Conservation (phyloP, 1,139 yeast species). For the Hansenula lynferdii region DNA sequence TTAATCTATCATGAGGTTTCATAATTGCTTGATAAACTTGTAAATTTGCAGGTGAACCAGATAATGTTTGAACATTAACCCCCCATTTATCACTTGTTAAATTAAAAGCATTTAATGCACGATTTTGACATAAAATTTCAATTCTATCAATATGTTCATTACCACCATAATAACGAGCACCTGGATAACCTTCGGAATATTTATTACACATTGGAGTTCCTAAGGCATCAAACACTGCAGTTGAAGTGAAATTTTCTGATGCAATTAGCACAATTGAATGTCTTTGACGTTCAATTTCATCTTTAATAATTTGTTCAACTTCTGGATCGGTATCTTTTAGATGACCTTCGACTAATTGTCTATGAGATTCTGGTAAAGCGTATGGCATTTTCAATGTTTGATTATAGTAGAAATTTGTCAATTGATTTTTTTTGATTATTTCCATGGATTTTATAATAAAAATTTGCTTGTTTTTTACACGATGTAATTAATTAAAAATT, state of each 20-base stretch:
- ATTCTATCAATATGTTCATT: slow-evolving; percentile 93
- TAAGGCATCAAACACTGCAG: slow-evolving; percentile 92
- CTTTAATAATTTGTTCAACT: slow-evolving; percentile 75
- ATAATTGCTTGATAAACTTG: slow-evolving; percentile 93
- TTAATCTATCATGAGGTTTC: slow-evolving; percentile 92
- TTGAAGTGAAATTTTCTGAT: slow-evolving; percentile 95
- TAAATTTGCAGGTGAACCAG: slow-evolving; percentile 97
- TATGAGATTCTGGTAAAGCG: slow-evolving; percentile 65
- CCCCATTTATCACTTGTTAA: slow-evolving; percentile 89
- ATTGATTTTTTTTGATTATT: too few species aligned
- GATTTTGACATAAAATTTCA: slow-evolving; percentile 84
- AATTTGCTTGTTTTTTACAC: too few species aligned
- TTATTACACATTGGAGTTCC: slow-evolving; percentile 97
- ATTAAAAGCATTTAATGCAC: slow-evolving; percentile 87
- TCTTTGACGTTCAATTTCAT: slow-evolving; percentile 90
- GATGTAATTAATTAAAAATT: too few species aligned
- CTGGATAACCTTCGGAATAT: slow-evolving; percentile 86
- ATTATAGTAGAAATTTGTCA: not conserved
- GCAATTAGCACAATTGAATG: slow-evolving; percentile 94
- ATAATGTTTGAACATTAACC: slow-evolving; percentile 92
- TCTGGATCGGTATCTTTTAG: slow-evolving; percentile 77
- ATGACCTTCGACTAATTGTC: slow-evolving; percentile 62
- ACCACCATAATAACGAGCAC: slow-evolving; percentile 87
- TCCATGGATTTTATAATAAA: too few species aligned
- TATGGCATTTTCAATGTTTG: slow-evolving; percentile 30